phyloP scores from a whole-genome alignment of 495 filamentous ascomycete species.

The Xylaria nigripes region DNA sequence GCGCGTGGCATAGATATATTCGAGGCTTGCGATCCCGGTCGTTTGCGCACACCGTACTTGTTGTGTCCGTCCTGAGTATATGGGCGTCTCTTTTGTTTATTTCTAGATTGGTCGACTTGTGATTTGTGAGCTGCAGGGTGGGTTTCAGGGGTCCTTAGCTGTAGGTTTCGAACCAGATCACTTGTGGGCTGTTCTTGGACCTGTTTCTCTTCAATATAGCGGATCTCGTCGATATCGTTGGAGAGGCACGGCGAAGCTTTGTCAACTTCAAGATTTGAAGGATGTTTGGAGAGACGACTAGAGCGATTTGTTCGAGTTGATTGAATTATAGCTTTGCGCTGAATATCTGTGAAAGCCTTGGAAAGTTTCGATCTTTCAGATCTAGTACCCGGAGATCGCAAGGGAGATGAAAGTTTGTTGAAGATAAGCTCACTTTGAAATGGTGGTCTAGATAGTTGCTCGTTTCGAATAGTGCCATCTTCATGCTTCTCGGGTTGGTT shows the following conservation, averaged over 20 bases:
- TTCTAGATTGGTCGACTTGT: not conserved
- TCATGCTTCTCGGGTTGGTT: not conserved
- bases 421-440: not conserved
- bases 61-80: not conserved
- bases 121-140: not conserved
- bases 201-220: not conserved
- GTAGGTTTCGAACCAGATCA: not conserved
- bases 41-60: conserved; percentile 1
- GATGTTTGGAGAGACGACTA: not conserved
- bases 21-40: conserved; percentile 18
- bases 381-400: not conserved
- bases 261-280: not conserved
- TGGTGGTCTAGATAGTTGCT: not conserved
- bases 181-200: not conserved
- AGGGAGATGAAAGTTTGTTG: not conserved
- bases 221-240: not conserved
- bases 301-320: not conserved
- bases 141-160: not conserved
- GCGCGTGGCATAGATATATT: conserved; percentile 19
- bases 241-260: not conserved
- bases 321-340: conserved; percentile 19
- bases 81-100: not conserved
- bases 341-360: conserved; percentile 15
- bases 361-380: conserved; percentile 10
- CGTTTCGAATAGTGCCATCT: not conserved